phyloP scores from a whole-genome alignment of 2,329 filamentous ascomycete species.

The Calonectria multiphialidica region DNA sequence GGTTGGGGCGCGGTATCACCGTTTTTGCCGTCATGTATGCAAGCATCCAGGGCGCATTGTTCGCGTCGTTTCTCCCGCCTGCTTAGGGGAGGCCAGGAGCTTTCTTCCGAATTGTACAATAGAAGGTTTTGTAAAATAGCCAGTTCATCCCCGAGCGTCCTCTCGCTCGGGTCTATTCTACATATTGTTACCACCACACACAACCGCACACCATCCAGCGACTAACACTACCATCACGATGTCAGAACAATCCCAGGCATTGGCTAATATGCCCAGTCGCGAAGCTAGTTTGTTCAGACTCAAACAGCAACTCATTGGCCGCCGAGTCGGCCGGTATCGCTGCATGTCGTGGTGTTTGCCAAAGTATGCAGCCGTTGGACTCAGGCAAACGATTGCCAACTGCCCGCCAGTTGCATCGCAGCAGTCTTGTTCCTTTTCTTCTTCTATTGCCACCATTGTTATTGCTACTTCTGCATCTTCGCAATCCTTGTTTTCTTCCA shows the following conservation, averaged over 20 bases:
- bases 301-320: neutral
- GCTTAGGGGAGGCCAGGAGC: slow-evolving; percentile 62
- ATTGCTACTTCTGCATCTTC: neutral
- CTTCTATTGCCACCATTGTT: neutral
- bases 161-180: neutral
- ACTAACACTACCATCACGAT: neutral
- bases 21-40: slow-evolving; percentile 85
- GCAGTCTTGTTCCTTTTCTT: too few species aligned
- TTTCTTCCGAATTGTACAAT: neutral
- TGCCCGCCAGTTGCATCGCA: neutral
- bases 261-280: neutral
- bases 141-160: neutral
- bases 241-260: neutral
- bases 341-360: neutral
- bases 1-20: slow-evolving; percentile 58
- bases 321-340: neutral
- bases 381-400: neutral
- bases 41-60: slow-evolving; percentile 84
- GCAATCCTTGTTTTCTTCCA: neutral
- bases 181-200: neutral
- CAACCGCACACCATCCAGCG: neutral
- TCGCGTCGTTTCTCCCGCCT: slow-evolving; percentile 91
- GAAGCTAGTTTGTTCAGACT: neutral
- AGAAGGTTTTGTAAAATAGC: neutral
- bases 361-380: neutral